These are phyloP conservation scores for Aspergillus sp. DNA, from an alignment of 2,329 filamentous ascomycete species.

Conservation along the genomic window DNA sequence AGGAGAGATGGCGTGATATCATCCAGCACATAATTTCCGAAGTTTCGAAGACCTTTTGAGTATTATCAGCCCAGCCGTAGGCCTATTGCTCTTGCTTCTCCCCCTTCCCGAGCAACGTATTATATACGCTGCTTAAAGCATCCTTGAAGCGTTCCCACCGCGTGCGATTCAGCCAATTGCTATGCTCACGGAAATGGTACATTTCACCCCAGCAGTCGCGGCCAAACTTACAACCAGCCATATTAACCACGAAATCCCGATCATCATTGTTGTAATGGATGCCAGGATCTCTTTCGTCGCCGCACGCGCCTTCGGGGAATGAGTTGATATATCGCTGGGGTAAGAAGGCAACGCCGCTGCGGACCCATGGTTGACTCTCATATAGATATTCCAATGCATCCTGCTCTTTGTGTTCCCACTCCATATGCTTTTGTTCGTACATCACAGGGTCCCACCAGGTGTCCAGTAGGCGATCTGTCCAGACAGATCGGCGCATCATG, in stretches of 20 bases:
- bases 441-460: conserved; percentile 98
- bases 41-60: no score
- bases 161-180: conserved; percentile 81
- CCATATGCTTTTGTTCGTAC: conserved; percentile 98
- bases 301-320: conserved; percentile 86
- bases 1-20: no score
- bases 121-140: conserved; percentile 14
- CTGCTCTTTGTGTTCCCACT: conserved; percentile 99
- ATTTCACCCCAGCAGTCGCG: conserved; percentile 98
- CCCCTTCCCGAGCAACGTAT: conserved; percentile 14
- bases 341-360: conserved; percentile 81
- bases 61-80: no score
- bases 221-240: conserved; percentile 97
- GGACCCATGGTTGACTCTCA: conserved; percentile 84
- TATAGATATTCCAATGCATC: conserved; percentile 93
- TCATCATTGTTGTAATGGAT: conserved; percentile 85
- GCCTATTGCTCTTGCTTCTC: conserved; percentile 1
- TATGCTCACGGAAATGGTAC: conserved; percentile 89
- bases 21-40: no score
- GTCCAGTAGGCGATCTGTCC: conserved; percentile 88
- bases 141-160: conserved; percentile 64
- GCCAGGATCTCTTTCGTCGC: conserved; percentile 53
- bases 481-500: conserved; percentile 77
- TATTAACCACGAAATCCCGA: conserved; percentile 92
- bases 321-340: conserved; percentile 91